Evolutionary conservation across 2,329 filamentous ascomycete genomes (phyloP).

Genomic region (Metarhizium album): DNA sequence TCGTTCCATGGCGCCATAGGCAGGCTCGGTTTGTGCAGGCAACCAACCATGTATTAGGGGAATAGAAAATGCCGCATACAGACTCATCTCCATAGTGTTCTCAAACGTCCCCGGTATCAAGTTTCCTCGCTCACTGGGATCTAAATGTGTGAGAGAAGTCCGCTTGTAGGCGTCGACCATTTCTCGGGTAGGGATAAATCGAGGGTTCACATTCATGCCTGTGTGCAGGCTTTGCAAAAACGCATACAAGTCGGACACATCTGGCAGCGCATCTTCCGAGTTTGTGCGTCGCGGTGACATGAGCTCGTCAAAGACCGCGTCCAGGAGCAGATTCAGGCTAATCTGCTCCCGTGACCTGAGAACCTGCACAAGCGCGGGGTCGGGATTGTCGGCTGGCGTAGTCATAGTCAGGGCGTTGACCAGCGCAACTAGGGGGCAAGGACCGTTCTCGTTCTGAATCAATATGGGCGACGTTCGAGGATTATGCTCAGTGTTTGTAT

Average conservation of each 20-base stretch:
- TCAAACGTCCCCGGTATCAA: constrained; percentile 66
- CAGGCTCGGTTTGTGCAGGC: constrained; percentile 54
- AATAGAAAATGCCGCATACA: constrained; percentile 83
- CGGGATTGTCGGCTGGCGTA: constrained; percentile 49
- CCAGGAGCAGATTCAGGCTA: constrained; percentile 72
- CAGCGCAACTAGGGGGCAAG: constrained; percentile 83
- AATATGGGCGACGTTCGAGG: constrained; percentile 75
- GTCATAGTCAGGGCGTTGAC: constrained; percentile 87
- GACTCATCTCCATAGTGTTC: constrained; percentile 74
- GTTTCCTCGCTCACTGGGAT: constrained; percentile 37
- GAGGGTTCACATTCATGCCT: constrained; percentile 96
- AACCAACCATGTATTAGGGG: constrained; percentile 92
- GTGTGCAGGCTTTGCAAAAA: constrained; percentile 87
- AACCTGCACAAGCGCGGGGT: constrained; percentile 67
- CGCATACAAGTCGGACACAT: constrained; percentile 76
- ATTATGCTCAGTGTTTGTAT: constrained; percentile 47
- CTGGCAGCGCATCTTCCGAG: constrained; percentile 57
- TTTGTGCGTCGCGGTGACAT: constrained; percentile 64
- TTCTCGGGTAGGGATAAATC: constrained; percentile 56
- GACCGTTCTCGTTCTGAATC: constrained; percentile 88
- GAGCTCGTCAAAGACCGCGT: constrained; percentile 87
- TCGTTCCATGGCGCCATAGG: constrained; percentile 58
- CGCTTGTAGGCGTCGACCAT: constrained; percentile 36
- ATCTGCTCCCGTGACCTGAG: constrained; percentile 76
- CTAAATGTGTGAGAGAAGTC: constrained; percentile 41